Conservation (phyloP, 352 stramenopile genomes). For the Discostella stelligera region DNA sequence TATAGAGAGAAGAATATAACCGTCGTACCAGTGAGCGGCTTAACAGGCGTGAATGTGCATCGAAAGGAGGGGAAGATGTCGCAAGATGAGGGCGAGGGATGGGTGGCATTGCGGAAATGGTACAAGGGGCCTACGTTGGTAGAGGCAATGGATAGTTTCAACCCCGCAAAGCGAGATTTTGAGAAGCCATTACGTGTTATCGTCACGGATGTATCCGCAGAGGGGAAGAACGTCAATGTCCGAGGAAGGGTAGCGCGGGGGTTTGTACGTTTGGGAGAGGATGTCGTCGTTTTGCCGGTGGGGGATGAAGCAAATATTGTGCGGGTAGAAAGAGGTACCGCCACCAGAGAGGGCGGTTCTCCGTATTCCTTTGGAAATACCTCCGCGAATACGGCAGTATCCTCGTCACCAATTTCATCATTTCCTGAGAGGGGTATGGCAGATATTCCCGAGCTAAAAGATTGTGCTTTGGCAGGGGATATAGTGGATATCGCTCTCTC, state of each 20-base stretch:
- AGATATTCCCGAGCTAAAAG: conserved; percentile 43
- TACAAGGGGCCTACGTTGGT: conserved; percentile 74
- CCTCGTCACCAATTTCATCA: conserved; percentile 13
- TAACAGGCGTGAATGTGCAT: conserved; percentile 82
- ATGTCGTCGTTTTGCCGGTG: conserved; percentile 74
- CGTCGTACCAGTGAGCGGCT: conserved; percentile 81
- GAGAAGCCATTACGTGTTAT: conserved; percentile 75
- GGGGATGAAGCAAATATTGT: conserved; percentile 72
- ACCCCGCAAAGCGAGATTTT: conserved; percentile 65
- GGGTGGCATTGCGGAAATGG: conserved; percentile 57
- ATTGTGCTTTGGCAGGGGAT: conserved; percentile 70
- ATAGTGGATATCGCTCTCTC: conserved; percentile 68
- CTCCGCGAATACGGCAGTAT: neutral
- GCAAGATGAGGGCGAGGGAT: conserved; percentile 44
- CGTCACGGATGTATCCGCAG: conserved; percentile 69
- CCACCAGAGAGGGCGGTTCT: conserved; percentile 35
- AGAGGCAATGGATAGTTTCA: conserved; percentile 71
- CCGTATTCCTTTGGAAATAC: conserved; percentile 38
- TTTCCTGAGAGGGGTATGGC: conserved; percentile 23
- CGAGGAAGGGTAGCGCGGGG: conserved; percentile 78
- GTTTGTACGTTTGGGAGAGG: conserved; percentile 64
- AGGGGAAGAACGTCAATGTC: conserved; percentile 74
- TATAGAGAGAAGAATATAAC: conserved; percentile 75
- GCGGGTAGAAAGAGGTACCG: conserved; percentile 60
- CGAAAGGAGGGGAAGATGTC: conserved; percentile 23